Evolutionary conservation across 495 filamentous ascomycete genomes (phyloP), one percentile per base, ranked within the genome.

Genomic region (Apodospora peruviana): DNA sequence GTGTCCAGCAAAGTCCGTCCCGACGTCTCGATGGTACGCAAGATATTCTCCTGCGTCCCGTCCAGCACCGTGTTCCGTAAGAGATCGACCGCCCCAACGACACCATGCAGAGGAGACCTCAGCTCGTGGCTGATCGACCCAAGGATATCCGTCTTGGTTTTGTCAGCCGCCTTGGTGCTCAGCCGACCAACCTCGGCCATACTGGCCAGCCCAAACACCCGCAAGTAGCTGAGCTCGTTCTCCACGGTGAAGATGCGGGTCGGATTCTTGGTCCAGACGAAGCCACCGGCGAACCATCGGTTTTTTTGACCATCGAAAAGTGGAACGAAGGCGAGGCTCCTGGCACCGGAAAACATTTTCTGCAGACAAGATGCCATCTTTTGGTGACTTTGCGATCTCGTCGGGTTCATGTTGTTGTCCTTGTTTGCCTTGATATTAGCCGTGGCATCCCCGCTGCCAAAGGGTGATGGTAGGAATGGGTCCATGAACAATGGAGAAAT

Each of bases 1-100:
- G 85, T 88, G 52, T 93, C 88, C 12, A 93, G 66, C 2, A 91
- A 59, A 0, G 87, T 90, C 47, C 82, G 77, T 0, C 84, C 84
- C 46, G 84, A 91, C 5, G 79, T 79, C 41, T 87, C 80, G 40
- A 91, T 78, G 0, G 84, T 88, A 32, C 83, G 74, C 0, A 88
- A 70, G 40, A 89, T 70, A 19, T 78, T 82, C 29, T 65, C 66
- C 62, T 88, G 86, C 47, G 71, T 69, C 4, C 65, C 57, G 27
- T 77, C 69, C 3, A 83, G 66, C 14, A 61, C 45, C 0, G 76
- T 82, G 9, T 79, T 73, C 16, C 77, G 68, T 4, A 90, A 50
- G 40, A 93, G 82, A 57, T 91, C 86, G 0, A 79, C 78, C 20
- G 79, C 80, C 0, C 83, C 83, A 1, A 88, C 60, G 24, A 89